These are phyloP conservation scores for Penicillium janthinellum DNA, from an alignment of 2,329 filamentous ascomycete genomes.

Conservation along the genomic window DNA sequence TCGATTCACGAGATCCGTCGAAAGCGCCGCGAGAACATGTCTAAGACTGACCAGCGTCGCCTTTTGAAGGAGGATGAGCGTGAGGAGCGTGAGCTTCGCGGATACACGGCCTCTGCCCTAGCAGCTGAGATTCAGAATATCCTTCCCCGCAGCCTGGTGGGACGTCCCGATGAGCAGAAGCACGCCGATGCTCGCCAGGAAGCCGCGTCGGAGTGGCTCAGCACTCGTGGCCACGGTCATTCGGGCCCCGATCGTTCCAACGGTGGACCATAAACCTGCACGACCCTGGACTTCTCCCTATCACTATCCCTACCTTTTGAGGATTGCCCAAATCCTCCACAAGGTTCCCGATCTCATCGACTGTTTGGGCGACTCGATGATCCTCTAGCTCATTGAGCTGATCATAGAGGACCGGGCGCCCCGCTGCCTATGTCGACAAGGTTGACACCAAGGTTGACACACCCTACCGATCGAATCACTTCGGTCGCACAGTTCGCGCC, in stretches of 20 bases:
- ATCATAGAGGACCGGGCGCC: conserved; percentile 13
- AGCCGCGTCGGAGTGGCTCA: conserved; percentile 37
- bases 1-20: conserved; percentile 90
- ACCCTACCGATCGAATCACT: conserved; percentile 6
- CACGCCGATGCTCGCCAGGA: conserved; percentile 42
- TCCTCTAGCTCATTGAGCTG: conserved; percentile 7
- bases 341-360: conserved; percentile 14
- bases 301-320: not conserved
- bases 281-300: not conserved
- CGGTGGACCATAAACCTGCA: conserved; percentile 33
- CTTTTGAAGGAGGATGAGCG: conserved; percentile 52
- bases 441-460: conserved; percentile 7
- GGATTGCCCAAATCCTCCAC: conserved; percentile 2
- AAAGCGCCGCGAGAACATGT: conserved; percentile 78
- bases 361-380: conserved; percentile 14
- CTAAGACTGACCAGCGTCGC: conserved; percentile 67
- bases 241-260: conserved; percentile 38
- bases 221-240: conserved; percentile 33
- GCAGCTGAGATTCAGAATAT: conserved; percentile 49
- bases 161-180: conserved; percentile 45
- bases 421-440: conserved; percentile 1
- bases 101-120: conserved; percentile 49
- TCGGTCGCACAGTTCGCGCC: conserved; percentile 11
- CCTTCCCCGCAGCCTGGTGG: conserved; percentile 33
- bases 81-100: conserved; percentile 51